Evolutionary conservation across 1,284 basidiomycete genomes (phyloP).

Genomic region (Pterulicium gracile): DNA sequence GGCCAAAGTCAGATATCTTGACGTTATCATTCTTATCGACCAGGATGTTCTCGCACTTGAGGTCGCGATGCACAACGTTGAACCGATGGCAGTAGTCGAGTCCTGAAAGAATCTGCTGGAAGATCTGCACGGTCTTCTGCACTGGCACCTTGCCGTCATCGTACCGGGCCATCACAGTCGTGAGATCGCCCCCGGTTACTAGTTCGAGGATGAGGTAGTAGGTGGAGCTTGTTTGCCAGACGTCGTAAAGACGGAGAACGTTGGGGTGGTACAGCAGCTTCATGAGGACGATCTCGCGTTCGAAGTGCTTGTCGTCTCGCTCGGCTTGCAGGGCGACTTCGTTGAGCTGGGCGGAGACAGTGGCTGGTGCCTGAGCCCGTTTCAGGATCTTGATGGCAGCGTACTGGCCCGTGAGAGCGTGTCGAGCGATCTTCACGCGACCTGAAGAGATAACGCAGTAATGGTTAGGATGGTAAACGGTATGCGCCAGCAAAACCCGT

Average conservation of each 20-base stretch:
- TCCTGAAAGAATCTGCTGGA: slow-evolving; percentile 93
- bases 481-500: no score
- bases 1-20: slow-evolving; percentile 98
- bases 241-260: slow-evolving; percentile 90
- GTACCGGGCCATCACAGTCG: slow-evolving; percentile 77
- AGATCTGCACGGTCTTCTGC: slow-evolving; percentile 84
- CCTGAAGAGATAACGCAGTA: slow-evolving; percentile 33
- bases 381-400: slow-evolving; percentile 93
- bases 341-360: slow-evolving; percentile 57
- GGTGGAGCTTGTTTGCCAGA: slow-evolving; percentile 91
- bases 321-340: slow-evolving; percentile 59
- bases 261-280: slow-evolving; percentile 98
- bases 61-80: slow-evolving; percentile 95
- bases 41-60: slow-evolving; percentile 95
- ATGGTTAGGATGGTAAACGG: slow-evolving; percentile 1
- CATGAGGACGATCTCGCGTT: slow-evolving; percentile 99
- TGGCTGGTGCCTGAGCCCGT: slow-evolving; percentile 52
- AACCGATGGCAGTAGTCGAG: slow-evolving; percentile 95
- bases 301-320: slow-evolving; percentile 69
- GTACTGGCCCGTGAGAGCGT: slow-evolving; percentile 80
- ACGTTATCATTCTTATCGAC: slow-evolving; percentile 81
- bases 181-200: slow-evolving; percentile 94
- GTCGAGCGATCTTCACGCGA: slow-evolving; percentile 85
- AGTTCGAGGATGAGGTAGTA: slow-evolving; percentile 96
- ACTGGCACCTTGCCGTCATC: slow-evolving; percentile 71